Conservation (phyloP, 106 monocot genomes). For the Phalaenopsis equestris region DNA sequence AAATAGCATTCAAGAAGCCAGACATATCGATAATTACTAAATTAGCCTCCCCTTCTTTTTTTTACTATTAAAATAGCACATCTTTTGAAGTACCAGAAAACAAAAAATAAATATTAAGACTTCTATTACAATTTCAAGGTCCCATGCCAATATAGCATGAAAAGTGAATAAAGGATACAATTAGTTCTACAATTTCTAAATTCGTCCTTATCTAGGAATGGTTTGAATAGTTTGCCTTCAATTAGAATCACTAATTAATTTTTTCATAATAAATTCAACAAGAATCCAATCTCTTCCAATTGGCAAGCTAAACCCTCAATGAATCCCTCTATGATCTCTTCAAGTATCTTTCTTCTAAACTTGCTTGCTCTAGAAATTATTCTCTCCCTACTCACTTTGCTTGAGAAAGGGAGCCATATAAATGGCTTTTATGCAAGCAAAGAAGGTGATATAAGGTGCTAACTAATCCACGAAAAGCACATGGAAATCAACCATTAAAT, state of each 20-base stretch:
- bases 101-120: background rate
- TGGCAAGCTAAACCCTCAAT: background rate
- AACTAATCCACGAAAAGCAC: too few relatives aligned
- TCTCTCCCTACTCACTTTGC: background rate
- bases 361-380: background rate
- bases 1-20: background rate
- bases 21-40: background rate
- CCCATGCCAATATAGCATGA: background rate
- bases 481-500: too few relatives aligned
- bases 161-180: background rate
- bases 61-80: background rate
- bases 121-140: too few relatives aligned
- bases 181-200: background rate
- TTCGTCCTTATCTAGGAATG: background rate
- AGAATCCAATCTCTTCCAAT: background rate
- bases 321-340: background rate
- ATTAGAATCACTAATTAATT: background rate
- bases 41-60: background rate
- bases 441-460: background rate
- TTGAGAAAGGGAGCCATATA: background rate
- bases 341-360: background rate
- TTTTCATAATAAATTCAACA: background rate
- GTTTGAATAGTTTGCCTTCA: background rate
- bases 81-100: background rate
- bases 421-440: background rate